Conservation (phyloP, 345 rosid genomes). For the Linum usitatissimum region DNA sequence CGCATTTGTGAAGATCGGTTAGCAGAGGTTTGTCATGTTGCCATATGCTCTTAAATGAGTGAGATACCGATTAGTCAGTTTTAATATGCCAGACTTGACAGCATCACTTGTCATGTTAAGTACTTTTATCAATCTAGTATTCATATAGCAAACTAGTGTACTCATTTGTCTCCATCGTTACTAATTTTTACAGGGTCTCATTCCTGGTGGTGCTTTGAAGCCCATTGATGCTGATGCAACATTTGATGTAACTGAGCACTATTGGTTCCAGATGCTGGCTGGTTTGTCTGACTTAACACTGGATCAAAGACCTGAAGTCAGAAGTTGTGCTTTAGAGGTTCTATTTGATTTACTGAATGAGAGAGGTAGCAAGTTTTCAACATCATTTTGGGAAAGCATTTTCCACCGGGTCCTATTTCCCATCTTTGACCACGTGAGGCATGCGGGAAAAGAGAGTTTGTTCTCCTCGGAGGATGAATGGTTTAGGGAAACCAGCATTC, state of each 20-base stretch:
- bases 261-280: slow-evolving; percentile 91
- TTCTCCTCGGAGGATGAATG: slow-evolving; percentile 60
- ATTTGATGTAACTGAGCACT: slow-evolving; percentile 81
- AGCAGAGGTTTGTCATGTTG: slow-evolving; percentile 63
- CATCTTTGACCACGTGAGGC: slow-evolving; percentile 83
- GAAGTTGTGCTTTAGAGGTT: slow-evolving; percentile 87
- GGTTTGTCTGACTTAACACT: slow-evolving; percentile 87
- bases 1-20: slow-evolving; percentile 98
- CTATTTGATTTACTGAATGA: slow-evolving; percentile 85
- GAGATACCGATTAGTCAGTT: not conserved
- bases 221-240: slow-evolving; percentile 53
- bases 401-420: slow-evolving; percentile 89
- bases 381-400: slow-evolving; percentile 89
- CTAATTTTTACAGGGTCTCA: slow-evolving; percentile 46
- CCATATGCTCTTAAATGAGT: not conserved
- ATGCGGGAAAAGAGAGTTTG: slow-evolving; percentile 71
- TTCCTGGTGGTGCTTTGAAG: slow-evolving; percentile 78
- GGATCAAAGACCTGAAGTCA: slow-evolving; percentile 71
- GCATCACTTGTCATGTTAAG: not conserved
- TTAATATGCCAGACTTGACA: not conserved
- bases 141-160: too few species aligned
- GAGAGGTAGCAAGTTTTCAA: slow-evolving; percentile 77
- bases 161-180: slow-evolving; percentile 5
- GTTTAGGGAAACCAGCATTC: slow-evolving; percentile 88
- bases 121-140: not conserved